Evolutionary conservation across 805 yeast species (phyloP), one percentile per base, ranked within the genome.

Genomic region (Metschnikowia borealis): DNA sequence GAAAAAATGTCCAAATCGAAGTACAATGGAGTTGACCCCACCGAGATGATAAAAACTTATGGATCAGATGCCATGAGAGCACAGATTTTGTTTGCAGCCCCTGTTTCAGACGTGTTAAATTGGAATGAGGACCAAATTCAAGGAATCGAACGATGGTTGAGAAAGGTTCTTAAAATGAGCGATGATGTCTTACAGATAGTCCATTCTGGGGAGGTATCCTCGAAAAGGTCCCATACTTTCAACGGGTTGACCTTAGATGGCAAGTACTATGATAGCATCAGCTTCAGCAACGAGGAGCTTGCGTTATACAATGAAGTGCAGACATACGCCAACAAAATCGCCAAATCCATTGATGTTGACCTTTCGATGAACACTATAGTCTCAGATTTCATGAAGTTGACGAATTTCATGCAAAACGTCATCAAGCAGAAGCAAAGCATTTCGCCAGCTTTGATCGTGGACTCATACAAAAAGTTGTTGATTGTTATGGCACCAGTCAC

Each of bases 1-100:
- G 98, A 94, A 62, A 94, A 94, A 63, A 94, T 94, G 99, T 91
- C 97, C 1, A 94, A 94, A 67, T 91, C 97, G 0, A 94, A 94
- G 62, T 84, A 83, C 62, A 94, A 94, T 62, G 99, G 99, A 14
- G 96, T 88, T 2, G 96, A 92, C 62, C 98, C 98, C 0, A 80
- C 74, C 0, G 80, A 78, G 52, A 87, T 92, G 58, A 90, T 94
- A 26, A 62, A 61, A 10, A 74, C 70, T 35, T 88, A 89, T 65
- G 98, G 99, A 3, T 89, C 97, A 1, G 99, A 94, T 71, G 90
- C 96, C 0, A 87, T 92, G 0, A 79, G 98, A 53, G 98, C 98
- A 0, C 97, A 92, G 63, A 82, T 94, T 52, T 67, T 94, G 13
- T 94, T 94, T 72, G 96, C 86, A 62, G 97, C 97, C 0, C 96